These are phyloP conservation scores for Sclerotinia borealis DNA, from an alignment of 2,329 filamentous ascomycete genomes.

Conservation along the genomic window DNA sequence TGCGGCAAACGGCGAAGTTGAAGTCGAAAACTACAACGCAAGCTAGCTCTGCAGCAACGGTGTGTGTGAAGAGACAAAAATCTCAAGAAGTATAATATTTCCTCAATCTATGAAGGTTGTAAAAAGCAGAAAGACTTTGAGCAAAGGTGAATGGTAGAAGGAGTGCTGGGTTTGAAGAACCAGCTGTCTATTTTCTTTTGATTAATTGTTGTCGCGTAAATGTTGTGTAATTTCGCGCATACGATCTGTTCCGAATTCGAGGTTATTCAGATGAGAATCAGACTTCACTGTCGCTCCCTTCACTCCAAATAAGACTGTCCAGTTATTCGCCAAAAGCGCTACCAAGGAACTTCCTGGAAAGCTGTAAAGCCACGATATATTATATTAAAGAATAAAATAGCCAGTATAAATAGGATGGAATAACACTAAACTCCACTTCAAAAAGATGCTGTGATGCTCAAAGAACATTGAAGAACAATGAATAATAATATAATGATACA, in stretches of 20 bases:
- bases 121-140: neutral
- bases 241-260: neutral
- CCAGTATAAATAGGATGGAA: neutral
- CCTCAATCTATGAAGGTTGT: neutral
- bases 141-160: neutral
- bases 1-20: neutral
- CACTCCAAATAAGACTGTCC: neutral
- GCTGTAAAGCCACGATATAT: neutral
- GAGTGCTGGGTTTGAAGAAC: neutral
- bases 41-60: neutral
- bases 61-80: neutral
- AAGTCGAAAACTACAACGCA: neutral
- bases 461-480: neutral
- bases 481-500: neutral
- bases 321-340: neutral
- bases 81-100: neutral
- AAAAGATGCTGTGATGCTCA: neutral
- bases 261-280: neutral
- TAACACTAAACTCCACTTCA: neutral
- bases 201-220: neutral
- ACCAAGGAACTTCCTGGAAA: neutral
- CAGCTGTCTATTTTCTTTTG: neutral
- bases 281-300: slow-evolving; percentile 4
- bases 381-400: neutral
- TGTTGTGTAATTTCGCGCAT: neutral